Evolutionary conservation across 2,329 filamentous ascomycete genomes (phyloP).

Genomic region (Phyllosticta citriasiana): DNA sequence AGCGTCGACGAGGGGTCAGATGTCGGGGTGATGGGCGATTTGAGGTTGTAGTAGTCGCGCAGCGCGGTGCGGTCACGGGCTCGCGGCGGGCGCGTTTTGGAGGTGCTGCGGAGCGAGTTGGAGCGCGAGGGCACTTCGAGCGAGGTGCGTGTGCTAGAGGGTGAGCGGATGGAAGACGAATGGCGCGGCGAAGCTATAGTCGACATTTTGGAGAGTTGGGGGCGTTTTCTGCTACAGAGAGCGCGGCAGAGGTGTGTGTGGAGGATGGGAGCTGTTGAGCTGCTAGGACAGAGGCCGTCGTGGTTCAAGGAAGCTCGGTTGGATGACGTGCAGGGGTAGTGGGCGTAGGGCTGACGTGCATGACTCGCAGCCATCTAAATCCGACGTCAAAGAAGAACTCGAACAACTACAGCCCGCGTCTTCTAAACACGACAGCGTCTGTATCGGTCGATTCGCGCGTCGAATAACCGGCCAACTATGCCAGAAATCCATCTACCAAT

Average conservation of each 20-base stretch:
- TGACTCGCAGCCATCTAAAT: slow-evolving; percentile 1
- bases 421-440: not conserved
- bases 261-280: not conserved
- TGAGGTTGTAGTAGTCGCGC: slow-evolving; percentile 90
- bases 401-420: not conserved
- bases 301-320: not conserved
- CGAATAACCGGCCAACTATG: not conserved
- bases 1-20: slow-evolving; percentile 12
- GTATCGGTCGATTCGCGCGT: not conserved
- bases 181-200: slow-evolving; percentile 50
- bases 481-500: not conserved
- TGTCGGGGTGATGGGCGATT: slow-evolving; percentile 33
- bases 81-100: slow-evolving; percentile 37
- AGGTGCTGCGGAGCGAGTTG: slow-evolving; percentile 16
- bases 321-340: not conserved
- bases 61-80: slow-evolving; percentile 83
- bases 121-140: slow-evolving; percentile 42
- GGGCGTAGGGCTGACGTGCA: slow-evolving; percentile 10
- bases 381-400: not conserved
- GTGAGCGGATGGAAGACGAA: slow-evolving; percentile 52
- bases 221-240: not conserved
- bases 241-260: not conserved
- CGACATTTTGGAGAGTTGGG: slow-evolving; percentile 35
- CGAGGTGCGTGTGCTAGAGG: slow-evolving; percentile 66
- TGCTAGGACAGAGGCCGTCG: not conserved